Evolutionary conservation across 2,329 filamentous ascomycete species (phyloP).

Genomic region (Botrytis squamosa): DNA sequence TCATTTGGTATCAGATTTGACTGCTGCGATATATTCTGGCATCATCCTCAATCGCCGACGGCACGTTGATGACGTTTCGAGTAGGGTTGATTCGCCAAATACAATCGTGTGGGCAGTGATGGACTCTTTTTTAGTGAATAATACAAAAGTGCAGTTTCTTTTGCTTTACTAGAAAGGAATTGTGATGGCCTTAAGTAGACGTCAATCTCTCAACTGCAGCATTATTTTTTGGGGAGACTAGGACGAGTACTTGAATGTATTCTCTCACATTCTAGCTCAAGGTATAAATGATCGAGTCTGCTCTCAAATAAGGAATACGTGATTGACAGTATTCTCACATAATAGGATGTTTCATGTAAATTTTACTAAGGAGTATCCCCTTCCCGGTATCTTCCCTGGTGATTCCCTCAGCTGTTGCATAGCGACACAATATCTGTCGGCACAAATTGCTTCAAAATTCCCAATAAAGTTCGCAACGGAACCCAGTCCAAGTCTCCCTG

Average conservation of each 20-base stretch:
- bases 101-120: too few relatives aligned
- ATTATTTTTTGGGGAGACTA: neutral
- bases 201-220: neutral
- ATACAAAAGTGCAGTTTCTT: neutral
- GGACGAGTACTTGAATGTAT: neutral
- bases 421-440: slow-evolving; percentile 28
- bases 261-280: neutral
- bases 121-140: neutral
- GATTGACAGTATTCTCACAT: neutral
- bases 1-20: neutral
- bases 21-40: neutral
- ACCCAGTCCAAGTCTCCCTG: slow-evolving; percentile 33
- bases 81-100: neutral
- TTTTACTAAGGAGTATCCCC: too few relatives aligned
- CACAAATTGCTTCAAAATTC: slow-evolving; percentile 28
- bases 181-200: neutral
- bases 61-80: neutral
- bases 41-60: neutral
- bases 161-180: neutral
- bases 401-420: slow-evolving; percentile 13
- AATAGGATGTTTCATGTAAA: neutral
- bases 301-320: neutral
- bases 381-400: neutral
- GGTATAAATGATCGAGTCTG: neutral
- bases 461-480: slow-evolving; percentile 25